A percentile compares a stretch with the other conserved stretches of the same genome.
Evolutionary conservation across 768 basidiomycete genomes (phyloP).

Genomic region (Saitozyma sp.): DNA sequence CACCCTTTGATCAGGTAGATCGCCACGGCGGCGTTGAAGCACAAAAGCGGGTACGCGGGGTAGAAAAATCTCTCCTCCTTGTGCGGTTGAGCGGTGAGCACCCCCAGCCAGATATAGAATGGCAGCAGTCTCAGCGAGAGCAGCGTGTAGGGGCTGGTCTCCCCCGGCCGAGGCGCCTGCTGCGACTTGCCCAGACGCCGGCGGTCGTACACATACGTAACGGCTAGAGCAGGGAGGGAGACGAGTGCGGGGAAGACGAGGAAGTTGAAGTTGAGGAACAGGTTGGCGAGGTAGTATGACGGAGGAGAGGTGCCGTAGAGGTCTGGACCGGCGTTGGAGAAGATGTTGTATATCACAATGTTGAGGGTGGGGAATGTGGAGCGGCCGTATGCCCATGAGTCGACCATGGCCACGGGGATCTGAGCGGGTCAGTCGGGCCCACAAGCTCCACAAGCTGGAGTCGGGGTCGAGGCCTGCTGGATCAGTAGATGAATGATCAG

Average conservation of each 20-base stretch:
- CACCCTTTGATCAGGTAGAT: slow-evolving; percentile 82
- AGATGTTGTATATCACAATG: slow-evolving; percentile 89
- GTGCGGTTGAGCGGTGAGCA: slow-evolving; percentile 79
- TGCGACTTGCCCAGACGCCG: slow-evolving; percentile 68
- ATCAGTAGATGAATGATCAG: neutral
- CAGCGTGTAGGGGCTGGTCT: slow-evolving; percentile 70
- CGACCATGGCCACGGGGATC: slow-evolving; percentile 80
- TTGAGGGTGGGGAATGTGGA: slow-evolving; percentile 84
- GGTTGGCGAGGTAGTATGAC: slow-evolving; percentile 82
- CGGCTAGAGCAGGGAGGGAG: slow-evolving; percentile 71
- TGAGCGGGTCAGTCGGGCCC: slow-evolving; percentile 51
- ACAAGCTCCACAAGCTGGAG: slow-evolving; percentile 56
- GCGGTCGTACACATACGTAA: slow-evolving; percentile 74
- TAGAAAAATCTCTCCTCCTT: slow-evolving; percentile 99
- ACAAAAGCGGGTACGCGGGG: slow-evolving; percentile 84
- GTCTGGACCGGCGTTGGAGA: slow-evolving; percentile 82
- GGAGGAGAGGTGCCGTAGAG: slow-evolving; percentile 90
- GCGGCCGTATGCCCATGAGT: slow-evolving; percentile 82
- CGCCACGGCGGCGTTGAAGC: slow-evolving; percentile 90
- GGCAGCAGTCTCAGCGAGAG: slow-evolving; percentile 78
- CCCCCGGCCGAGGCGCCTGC: slow-evolving; percentile 50
- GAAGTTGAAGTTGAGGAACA: slow-evolving; percentile 91
- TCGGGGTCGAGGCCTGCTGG: slow-evolving; percentile 23
- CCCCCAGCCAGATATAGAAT: slow-evolving; percentile 83
- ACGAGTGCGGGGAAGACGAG: slow-evolving; percentile 75